Evolutionary conservation across 148 eudicot genomes (phyloP).

Genomic region (Nepenthes gracilis): DNA sequence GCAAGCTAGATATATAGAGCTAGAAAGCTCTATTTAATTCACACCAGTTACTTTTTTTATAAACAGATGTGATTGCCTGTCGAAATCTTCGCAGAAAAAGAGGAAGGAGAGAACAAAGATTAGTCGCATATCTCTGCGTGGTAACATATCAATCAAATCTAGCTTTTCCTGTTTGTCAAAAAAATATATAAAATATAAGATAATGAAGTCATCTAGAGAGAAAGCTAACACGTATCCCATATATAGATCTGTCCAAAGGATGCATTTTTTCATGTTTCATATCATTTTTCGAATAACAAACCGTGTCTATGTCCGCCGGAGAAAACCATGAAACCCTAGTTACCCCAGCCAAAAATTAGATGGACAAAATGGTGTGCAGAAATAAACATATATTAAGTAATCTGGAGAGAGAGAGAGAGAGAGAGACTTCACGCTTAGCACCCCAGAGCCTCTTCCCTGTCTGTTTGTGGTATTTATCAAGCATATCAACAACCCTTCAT

Average conservation of each 20-base stretch:
- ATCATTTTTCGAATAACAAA: constrained; percentile 27
- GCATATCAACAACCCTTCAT: constrained; percentile 48
- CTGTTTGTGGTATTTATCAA: constrained; percentile 49
- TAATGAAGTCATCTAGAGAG: constrained; percentile 8
- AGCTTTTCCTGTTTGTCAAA: constrained; percentile 24
- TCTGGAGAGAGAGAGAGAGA: not conserved
- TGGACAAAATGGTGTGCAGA: constrained; percentile 5
- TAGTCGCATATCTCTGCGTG: not conserved
- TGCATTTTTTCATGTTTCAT: constrained; percentile 16
- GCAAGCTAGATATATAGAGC: not conserved
- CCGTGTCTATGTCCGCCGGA: constrained; percentile 11
- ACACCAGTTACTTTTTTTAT: no score
- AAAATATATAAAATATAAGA: constrained; percentile 5
- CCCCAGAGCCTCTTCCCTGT: constrained; percentile 77
- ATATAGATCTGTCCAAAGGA: constrained; percentile 52
- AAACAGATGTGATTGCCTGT: no score
- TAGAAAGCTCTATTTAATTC: not conserved
- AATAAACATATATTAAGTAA: not conserved
- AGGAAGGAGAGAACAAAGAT: not conserved
- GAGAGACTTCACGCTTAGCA: constrained; percentile 74
- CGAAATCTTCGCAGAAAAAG: not conserved
- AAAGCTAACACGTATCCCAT: constrained; percentile 15
- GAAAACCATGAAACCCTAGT: constrained; percentile 13
- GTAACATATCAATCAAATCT: constrained; percentile 28
- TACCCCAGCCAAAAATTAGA: not conserved